phyloP scores from a whole-genome alignment of 164 flowering plant genomes.

The Stephania japonica region DNA sequence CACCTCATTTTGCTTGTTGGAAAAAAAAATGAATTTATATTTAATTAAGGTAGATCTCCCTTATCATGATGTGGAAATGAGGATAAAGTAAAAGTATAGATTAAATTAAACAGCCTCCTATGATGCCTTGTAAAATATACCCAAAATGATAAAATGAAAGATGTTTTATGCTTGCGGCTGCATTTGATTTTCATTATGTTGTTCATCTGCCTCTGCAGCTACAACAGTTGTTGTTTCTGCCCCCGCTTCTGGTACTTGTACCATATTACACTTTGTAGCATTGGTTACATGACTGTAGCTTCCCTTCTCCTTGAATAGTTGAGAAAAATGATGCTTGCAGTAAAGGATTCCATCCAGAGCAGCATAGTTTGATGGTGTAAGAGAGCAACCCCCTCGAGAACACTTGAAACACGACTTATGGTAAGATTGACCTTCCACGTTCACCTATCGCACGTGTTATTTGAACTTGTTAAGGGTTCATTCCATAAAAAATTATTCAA shows the following conservation, averaged over 20 bases:
- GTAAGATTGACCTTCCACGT: conserved; percentile 29
- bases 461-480: not conserved
- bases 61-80: not conserved
- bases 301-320: conserved; percentile 44
- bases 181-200: conserved; percentile 8
- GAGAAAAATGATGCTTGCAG: conserved; percentile 44
- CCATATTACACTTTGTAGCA: conserved; percentile 15
- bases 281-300: conserved; percentile 30
- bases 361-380: conserved; percentile 28
- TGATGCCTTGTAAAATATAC: not conserved
- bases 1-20: not conserved
- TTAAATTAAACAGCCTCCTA: not conserved
- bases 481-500: not conserved
- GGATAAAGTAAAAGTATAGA: not conserved
- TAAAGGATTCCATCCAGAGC: conserved; percentile 33
- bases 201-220: conserved; percentile 2
- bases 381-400: conserved; percentile 29
- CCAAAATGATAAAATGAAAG: not conserved
- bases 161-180: conserved; percentile 12
- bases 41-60: not conserved
- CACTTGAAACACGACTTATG: conserved; percentile 34
- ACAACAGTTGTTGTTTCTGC: not conserved
- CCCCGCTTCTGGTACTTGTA: conserved; percentile 1
- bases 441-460: conserved; percentile 17
- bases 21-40: not conserved